phyloP scores from a whole-genome alignment of 2,329 filamentous ascomycete species.

The Aphanoascus verrucosus region DNA sequence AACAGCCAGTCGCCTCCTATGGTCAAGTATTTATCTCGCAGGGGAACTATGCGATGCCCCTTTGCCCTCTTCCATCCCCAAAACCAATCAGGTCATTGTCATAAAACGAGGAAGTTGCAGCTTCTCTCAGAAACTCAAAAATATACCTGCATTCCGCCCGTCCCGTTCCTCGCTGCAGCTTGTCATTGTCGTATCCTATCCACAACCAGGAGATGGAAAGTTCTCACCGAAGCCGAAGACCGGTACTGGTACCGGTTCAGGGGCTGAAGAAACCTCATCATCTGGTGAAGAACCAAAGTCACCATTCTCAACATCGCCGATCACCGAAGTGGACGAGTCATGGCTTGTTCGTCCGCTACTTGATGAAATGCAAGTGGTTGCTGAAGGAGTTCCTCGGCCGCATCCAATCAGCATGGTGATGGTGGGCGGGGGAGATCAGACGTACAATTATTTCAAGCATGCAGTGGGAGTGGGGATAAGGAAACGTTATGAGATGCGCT shows the following conservation, averaged over 20 bases:
- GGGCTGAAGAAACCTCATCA: neutral
- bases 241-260: neutral
- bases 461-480: constrained; percentile 63
- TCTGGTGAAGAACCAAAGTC: neutral
- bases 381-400: constrained; percentile 55
- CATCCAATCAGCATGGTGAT: constrained; percentile 75
- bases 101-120: constrained; percentile 72
- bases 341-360: constrained; percentile 57
- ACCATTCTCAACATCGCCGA: constrained; percentile 2
- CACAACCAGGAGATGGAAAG: constrained; percentile 12
- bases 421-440: constrained; percentile 59
- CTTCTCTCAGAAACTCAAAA: constrained; percentile 71
- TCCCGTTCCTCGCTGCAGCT: constrained; percentile 56
- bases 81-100: constrained; percentile 63
- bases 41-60: constrained; percentile 53
- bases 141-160: constrained; percentile 69
- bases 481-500: constrained; percentile 68
- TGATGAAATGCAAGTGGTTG: constrained; percentile 61
- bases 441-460: constrained; percentile 51
- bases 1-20: constrained; percentile 46
- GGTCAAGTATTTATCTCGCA: constrained; percentile 61
- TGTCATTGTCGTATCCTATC: constrained; percentile 45
- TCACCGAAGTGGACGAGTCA: constrained; percentile 24
- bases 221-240: constrained; percentile 12
- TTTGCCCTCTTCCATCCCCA: constrained; percentile 43